Conservation (phyloP, 2,329 filamentous ascomycete species). For the Chaetoscypha palmicola region DNA sequence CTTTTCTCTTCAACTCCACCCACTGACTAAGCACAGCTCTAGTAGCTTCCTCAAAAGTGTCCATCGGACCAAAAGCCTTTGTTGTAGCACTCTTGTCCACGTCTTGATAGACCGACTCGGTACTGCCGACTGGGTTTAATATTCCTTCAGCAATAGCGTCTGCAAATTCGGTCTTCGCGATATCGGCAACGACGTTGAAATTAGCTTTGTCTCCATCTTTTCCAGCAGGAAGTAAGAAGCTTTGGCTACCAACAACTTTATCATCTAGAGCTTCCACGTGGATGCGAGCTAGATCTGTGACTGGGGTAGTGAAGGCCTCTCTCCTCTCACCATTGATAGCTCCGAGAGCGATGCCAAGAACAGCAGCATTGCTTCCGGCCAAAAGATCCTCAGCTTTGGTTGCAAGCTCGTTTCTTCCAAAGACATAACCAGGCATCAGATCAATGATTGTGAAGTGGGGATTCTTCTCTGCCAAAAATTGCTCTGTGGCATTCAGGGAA, state of each 20-base stretch:
- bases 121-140: constrained; percentile 3
- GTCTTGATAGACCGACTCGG: neutral
- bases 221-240: constrained; percentile 1
- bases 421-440: constrained; percentile 13
- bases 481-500: constrained; percentile 20
- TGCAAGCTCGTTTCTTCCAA: constrained; percentile 12
- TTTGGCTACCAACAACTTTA: constrained; percentile 1
- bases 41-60: constrained; percentile 1
- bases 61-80: neutral
- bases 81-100: neutral
- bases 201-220: neutral
- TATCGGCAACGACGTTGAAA: constrained; percentile 2
- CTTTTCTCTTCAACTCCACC: constrained; percentile 8
- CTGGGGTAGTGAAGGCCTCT: constrained; percentile 1
- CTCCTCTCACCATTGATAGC: neutral
- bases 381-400: neutral
- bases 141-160: constrained; percentile 1
- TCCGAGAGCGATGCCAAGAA: constrained; percentile 1
- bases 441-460: constrained; percentile 16
- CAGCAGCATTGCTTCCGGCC: constrained; percentile 4
- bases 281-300: constrained; percentile 7
- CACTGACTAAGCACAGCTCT: constrained; percentile 4
- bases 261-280: constrained; percentile 13
- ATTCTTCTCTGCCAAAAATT: constrained; percentile 19
- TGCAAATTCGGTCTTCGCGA: constrained; percentile 7